Conservation (phyloP, 1,139 yeast species). For the Yamadazyma diddensiae region DNA sequence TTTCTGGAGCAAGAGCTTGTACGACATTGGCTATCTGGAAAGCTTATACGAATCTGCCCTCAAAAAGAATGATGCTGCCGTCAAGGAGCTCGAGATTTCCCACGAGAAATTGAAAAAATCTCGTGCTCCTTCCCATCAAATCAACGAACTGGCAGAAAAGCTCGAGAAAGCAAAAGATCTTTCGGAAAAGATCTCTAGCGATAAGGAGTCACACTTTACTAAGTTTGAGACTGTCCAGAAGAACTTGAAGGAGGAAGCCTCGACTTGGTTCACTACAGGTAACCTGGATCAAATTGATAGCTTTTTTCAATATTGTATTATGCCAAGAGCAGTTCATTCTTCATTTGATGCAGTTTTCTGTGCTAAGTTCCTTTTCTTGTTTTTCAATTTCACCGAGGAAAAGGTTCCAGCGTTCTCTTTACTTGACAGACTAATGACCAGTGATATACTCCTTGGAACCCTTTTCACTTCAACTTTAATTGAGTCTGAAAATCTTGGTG, state of each 20-base stretch:
- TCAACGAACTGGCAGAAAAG: conserved; percentile 21
- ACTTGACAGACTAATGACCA: conserved; percentile 49
- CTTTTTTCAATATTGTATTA: conserved; percentile 61
- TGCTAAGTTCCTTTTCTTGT: conserved; percentile 56
- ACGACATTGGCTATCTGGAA: conserved; percentile 63
- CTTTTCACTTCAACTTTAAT: conserved; percentile 68
- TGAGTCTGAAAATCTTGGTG: conserved; percentile 82
- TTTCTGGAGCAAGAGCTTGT: conserved; percentile 78
- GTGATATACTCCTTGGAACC: conserved; percentile 53
- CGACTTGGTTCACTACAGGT: conserved; percentile 26
- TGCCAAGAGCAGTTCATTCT: conserved; percentile 78
- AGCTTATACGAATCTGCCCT: conserved; percentile 51
- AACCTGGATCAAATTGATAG: conserved; percentile 19
- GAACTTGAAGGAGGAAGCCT: conserved; percentile 1
- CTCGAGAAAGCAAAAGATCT: conserved; percentile 28
- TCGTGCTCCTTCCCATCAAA: conserved; percentile 26
- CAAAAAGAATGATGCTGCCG: conserved; percentile 16
- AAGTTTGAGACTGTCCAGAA: conserved; percentile 4
- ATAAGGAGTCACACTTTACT: no score
- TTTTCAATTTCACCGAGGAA: conserved; percentile 42
- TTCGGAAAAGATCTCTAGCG: no score
- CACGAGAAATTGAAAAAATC: conserved; percentile 28
- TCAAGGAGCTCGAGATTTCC: conserved; percentile 25
- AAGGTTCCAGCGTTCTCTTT: conserved; percentile 45
- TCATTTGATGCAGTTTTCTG: conserved; percentile 80